phyloP scores from a whole-genome alignment of 169 alveolate species.

The Cryptosporidium viatorum region DNA sequence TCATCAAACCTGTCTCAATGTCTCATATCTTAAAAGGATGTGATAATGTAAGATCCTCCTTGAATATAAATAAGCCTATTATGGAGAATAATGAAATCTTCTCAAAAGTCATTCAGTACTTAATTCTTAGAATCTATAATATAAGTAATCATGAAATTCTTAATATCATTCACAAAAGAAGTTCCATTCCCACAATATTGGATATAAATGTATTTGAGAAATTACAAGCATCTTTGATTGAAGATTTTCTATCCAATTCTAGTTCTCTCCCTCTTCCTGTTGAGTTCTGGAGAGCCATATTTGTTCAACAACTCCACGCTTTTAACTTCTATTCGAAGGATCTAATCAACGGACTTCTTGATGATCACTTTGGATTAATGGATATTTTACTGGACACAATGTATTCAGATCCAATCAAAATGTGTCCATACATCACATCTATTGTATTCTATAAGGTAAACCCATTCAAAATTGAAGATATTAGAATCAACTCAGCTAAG shows the following conservation, averaged over 20 bases:
- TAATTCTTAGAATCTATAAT: slow-evolving; percentile 47
- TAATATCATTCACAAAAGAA: background rate
- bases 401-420: slow-evolving; percentile 45
- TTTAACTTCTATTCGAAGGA: slow-evolving; percentile 14
- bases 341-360: background rate
- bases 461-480: slow-evolving; percentile 46
- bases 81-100: background rate
- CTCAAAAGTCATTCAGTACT: slow-evolving; percentile 12
- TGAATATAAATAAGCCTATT: slow-evolving; percentile 5
- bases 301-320: slow-evolving; percentile 42
- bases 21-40: slow-evolving; percentile 35
- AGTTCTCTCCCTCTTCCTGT: slow-evolving; percentile 19
- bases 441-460: slow-evolving; percentile 25
- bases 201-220: slow-evolving; percentile 7
- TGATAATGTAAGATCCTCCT: slow-evolving; percentile 6
- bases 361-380: slow-evolving; percentile 33
- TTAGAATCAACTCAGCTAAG: slow-evolving; percentile 13
- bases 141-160: slow-evolving; percentile 25
- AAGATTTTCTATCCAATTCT: slow-evolving; percentile 8
- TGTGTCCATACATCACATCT: slow-evolving; percentile 62
- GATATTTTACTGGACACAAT: slow-evolving; percentile 39
- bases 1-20: slow-evolving; percentile 15
- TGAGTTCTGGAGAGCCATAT: slow-evolving; percentile 44
- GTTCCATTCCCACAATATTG: slow-evolving; percentile 18
- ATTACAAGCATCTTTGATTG: background rate